Percentiles rank a stretch among this genome's conserved stretches.
These are phyloP conservation scores for Xylogone sp. DNA, from an alignment of 2,329 filamentous ascomycete genomes.

Conservation along the genomic window DNA sequence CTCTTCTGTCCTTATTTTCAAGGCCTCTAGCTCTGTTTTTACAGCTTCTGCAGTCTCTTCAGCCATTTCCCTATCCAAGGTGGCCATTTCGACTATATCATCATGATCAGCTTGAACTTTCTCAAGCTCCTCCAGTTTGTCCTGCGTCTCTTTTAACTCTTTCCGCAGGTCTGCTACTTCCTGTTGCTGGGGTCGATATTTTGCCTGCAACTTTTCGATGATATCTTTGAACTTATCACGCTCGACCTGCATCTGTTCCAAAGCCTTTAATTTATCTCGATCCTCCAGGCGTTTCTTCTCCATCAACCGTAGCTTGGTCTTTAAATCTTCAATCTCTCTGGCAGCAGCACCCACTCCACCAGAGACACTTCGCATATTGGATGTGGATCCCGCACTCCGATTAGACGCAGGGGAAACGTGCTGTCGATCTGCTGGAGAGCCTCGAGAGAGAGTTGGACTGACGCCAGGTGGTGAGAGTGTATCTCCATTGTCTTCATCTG, in stretches of 20 bases:
- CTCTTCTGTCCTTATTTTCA: conserved; percentile 77
- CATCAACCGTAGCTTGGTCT: conserved; percentile 80
- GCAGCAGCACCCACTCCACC: conserved; percentile 23
- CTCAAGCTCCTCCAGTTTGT: conserved; percentile 65
- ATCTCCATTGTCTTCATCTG: conserved; percentile 20
- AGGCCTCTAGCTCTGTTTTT: conserved; percentile 73
- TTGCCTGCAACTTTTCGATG: conserved; percentile 85
- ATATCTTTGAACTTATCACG: conserved; percentile 77
- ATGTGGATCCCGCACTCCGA: conserved; percentile 19
- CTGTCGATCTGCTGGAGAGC: conserved; percentile 16
- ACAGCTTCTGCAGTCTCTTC: conserved; percentile 84
- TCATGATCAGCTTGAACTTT: conserved; percentile 80
- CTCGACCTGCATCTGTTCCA: conserved; percentile 74
- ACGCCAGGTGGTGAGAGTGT: conserved; percentile 24
- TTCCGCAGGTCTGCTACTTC: conserved; percentile 75
- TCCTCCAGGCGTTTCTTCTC: conserved; percentile 87
- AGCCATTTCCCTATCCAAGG: conserved; percentile 91
- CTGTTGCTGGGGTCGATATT: conserved; percentile 79
- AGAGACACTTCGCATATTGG: conserved; percentile 13
- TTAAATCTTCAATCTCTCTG: conserved; percentile 78
- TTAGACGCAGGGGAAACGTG: conserved; percentile 18
- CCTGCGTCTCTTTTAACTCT: conserved; percentile 71
- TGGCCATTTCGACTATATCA: conserved; percentile 77
- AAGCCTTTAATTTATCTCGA: conserved; percentile 73
- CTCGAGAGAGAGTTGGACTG: conserved; percentile 23